These are phyloP conservation scores for Euphorbia schlechtendalii DNA, from an alignment of 441 rosid genomes.

Conservation along the genomic window DNA sequence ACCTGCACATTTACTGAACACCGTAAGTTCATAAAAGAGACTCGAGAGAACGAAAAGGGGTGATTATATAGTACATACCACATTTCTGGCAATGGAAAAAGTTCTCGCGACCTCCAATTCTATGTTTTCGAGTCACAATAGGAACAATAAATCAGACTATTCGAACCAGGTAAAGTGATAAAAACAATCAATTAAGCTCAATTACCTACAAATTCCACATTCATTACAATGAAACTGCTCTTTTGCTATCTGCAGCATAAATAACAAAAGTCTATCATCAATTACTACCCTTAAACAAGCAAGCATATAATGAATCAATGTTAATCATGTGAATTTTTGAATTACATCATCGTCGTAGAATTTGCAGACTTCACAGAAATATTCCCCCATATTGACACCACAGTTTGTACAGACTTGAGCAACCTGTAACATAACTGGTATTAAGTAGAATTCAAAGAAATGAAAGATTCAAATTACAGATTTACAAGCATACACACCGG, in stretches of 20 bases:
- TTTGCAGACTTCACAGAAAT: constrained; percentile 78
- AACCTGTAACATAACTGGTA: constrained; percentile 37
- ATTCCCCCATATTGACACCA: constrained; percentile 95
- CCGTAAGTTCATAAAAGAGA: background rate
- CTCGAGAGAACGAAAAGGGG: background rate
- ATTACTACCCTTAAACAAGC: constrained; percentile 2
- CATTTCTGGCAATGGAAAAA: constrained; percentile 89
- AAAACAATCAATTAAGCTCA: constrained; percentile 5
- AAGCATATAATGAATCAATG: background rate
- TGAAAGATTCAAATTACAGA: constrained; percentile 3
- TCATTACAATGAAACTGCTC: constrained; percentile 86
- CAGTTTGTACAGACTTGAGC: too few relatives aligned
- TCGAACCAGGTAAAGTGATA: background rate
- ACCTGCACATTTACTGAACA: constrained; percentile 33
- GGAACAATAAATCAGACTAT: background rate
- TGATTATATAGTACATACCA: constrained; percentile 36
- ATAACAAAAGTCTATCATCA: constrained; percentile 9
- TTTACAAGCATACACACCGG: constrained; percentile 46
- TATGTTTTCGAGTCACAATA: constrained; percentile 23
- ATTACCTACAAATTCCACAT: constrained; percentile 96
- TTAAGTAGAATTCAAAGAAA: constrained; percentile 9
- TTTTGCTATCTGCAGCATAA: constrained; percentile 49
- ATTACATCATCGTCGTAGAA: constrained; percentile 89
- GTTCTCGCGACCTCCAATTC: constrained; percentile 82
- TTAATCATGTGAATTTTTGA: background rate